These are phyloP conservation scores for Erysimum cheiranthoides DNA, from an alignment of 345 rosid genomes.

Conservation along the genomic window DNA sequence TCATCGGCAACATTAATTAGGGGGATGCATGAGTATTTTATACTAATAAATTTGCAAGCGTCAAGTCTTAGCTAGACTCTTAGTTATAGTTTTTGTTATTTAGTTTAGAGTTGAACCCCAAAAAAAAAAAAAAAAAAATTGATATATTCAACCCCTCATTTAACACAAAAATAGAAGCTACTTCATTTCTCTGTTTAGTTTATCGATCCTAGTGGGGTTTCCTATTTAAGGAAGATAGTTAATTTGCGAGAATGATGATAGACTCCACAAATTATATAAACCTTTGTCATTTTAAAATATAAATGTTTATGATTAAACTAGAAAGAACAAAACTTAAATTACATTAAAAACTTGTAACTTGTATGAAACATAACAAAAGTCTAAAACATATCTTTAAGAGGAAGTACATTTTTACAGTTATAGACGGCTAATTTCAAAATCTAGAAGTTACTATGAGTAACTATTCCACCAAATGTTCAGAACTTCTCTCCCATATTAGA, in stretches of 20 bases:
- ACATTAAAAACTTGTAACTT: background rate
- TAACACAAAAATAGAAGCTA: background rate
- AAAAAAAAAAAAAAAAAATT: background rate
- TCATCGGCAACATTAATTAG: conserved; percentile 22
- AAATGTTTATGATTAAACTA: too few species aligned
- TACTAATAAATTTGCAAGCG: background rate
- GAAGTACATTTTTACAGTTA: background rate
- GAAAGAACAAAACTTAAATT: background rate
- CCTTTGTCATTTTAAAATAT: background rate
- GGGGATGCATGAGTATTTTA: background rate
- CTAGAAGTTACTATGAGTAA: background rate
- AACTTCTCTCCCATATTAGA: background rate
- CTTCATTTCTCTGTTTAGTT: background rate
- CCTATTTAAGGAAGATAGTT: background rate
- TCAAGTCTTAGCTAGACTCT: conserved; percentile 8
- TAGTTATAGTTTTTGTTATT: background rate
- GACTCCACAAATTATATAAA: too few species aligned
- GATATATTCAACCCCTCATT: background rate
- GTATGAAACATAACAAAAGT: background rate
- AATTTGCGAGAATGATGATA: background rate
- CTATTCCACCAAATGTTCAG: conserved; percentile 18
- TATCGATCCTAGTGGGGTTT: background rate
- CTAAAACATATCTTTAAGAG: background rate
- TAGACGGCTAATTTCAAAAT: background rate
- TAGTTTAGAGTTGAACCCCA: background rate